Evolutionary conservation across 306 rosid genomes (phyloP), one percentile per base, ranked within the genome.

Genomic region (Prinsepia uniflora): DNA sequence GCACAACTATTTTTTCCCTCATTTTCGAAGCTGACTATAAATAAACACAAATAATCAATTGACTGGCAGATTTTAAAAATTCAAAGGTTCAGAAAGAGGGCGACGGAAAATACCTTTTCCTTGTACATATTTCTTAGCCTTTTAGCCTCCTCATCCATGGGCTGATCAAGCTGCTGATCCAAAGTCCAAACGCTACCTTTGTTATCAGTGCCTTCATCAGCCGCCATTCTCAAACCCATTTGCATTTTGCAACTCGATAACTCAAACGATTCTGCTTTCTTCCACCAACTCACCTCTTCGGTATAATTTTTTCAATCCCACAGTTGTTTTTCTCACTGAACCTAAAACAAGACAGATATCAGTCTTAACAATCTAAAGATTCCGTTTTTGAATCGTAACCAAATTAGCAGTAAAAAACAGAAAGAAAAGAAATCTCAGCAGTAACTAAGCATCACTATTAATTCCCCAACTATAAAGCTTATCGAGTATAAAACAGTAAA

Each of bases 111-210:
- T 57, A 22, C 62, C 62, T 24, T 57, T 57, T 57, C 62, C 62
- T 11, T 30, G n/a, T 57, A 30, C 62, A 57, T 57, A 20, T 24
- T 57, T 6, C 41, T 57, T 12, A 57, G 22, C 62, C 62, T 57
- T 12, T 11, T 57, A 57, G 62, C 62, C 62, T 57, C 62, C 40
- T 57, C 62, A 57, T 57, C 62, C 62, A 57, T 57, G 62, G 62
- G 41, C 62, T 57, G 62, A 57, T 57, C 62, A 57, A 57, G n/a
- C 62, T 57, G 62, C 62, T 57, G 62, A 57, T 57, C 62, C 62
- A 57, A 22, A 57, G 7, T 24, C 57, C 24, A 8, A n/a, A 53
- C 5, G 24, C 24, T n/a, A 0, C 24, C 22, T 5, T 8, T 53
- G 8, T 11, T 24, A 24, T 57, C 62, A 13, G 62, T 57, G 39